Evolutionary conservation across 192 early-diverging fungal genomes (phyloP).

Genomic region (Podila horticola): DNA sequence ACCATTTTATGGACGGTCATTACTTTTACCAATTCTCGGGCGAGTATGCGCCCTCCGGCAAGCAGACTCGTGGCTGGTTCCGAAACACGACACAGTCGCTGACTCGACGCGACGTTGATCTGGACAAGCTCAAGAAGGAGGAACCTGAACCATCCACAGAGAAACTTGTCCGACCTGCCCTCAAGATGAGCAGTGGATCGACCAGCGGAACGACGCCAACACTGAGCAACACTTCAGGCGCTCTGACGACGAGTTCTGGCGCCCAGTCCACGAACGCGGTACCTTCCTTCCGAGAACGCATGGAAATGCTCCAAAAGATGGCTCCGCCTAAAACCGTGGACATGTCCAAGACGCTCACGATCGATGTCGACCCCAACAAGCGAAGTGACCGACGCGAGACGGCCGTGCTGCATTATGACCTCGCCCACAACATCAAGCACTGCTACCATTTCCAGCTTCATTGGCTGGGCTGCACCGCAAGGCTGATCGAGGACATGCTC

Average conservation of each 20-base stretch:
- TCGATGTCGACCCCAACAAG: slow-evolving; percentile 88
- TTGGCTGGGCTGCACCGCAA: slow-evolving; percentile 95
- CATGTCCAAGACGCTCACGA: slow-evolving; percentile 73
- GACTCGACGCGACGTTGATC: slow-evolving; percentile 23
- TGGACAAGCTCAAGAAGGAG: slow-evolving; percentile 30
- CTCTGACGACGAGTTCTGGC: neutral
- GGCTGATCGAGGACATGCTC: slow-evolving; percentile 88
- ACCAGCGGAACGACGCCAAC: slow-evolving; percentile 15
- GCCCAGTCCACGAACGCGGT: slow-evolving; percentile 9
- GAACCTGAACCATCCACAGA: slow-evolving; percentile 14
- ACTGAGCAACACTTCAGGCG: neutral
- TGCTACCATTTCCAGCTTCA: slow-evolving; percentile 95
- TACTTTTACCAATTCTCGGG: slow-evolving; percentile 85
- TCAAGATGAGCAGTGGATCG: slow-evolving; percentile 16
- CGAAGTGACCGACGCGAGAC: slow-evolving; percentile 82
- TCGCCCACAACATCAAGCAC: slow-evolving; percentile 85
- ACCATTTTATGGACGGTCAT: slow-evolving; percentile 87
- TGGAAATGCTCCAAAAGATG: slow-evolving; percentile 49
- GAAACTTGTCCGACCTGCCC: slow-evolving; percentile 22
- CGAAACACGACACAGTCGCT: slow-evolving; percentile 44
- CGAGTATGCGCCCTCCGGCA: slow-evolving; percentile 58
- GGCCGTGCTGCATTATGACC: slow-evolving; percentile 90
- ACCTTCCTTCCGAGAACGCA: slow-evolving; percentile 29
- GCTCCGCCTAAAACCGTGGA: slow-evolving; percentile 59
- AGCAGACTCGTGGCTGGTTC: slow-evolving; percentile 58